phyloP scores from a whole-genome alignment of 1,284 basidiomycete species.

The Cystobasidium sp. region DNA sequence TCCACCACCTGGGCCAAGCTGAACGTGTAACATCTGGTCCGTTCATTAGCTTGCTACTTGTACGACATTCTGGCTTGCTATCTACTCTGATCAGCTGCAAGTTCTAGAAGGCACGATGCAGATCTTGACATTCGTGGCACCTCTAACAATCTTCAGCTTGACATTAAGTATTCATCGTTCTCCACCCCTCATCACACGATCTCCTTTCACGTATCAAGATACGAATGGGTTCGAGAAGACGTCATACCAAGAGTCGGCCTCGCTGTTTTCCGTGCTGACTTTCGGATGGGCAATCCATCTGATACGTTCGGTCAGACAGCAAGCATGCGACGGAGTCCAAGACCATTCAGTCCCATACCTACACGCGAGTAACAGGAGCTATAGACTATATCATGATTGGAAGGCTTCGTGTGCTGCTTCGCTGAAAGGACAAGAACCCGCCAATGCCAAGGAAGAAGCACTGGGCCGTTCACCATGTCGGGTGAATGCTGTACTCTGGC shows the following conservation, averaged over 20 bases:
- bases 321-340: not conserved
- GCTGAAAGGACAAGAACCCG: not conserved
- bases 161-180: too few species aligned
- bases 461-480: not conserved
- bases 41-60: too few species aligned
- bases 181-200: too few species aligned
- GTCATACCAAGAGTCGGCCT: not conserved
- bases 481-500: not conserved
- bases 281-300: constrained; percentile 4
- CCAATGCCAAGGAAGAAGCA: not conserved
- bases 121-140: too few species aligned
- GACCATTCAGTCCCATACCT: not conserved
- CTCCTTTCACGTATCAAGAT: too few species aligned
- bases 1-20: too few species aligned
- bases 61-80: too few species aligned
- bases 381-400: not conserved
- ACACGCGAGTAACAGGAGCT: not conserved
- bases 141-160: too few species aligned
- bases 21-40: too few species aligned
- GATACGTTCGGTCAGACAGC: not conserved
- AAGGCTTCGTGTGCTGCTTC: not conserved
- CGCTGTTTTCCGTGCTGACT: not conserved
- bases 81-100: too few species aligned
- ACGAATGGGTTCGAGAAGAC: not conserved
- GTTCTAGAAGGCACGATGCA: too few species aligned